Base-by-base conservation (phyloP, 108 stramenopile genomes). In the Nannochloropsis gaditana region DNA sequence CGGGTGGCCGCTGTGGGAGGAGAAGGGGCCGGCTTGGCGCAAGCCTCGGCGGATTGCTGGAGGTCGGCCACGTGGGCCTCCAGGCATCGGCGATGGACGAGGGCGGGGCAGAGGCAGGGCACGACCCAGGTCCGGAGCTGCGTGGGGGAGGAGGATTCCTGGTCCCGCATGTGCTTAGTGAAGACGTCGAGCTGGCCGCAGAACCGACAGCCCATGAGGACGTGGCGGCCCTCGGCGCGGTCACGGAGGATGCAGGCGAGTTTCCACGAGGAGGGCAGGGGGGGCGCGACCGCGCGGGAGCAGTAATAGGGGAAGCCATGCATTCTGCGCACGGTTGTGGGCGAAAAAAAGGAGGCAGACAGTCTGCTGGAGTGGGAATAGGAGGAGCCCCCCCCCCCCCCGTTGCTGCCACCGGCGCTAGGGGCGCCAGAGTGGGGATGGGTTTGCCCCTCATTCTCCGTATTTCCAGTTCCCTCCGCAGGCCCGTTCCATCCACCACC, bases 191-290 rank as follows among this genome's bases (percentile, higher is more conserved):
- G 41, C 45, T 47, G n/a, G 11, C 45, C 45, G 45, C 84, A 84
- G 84, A 84, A 45, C 11, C 45, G 45, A 44, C 84, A 84, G 44
- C 47, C 44, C 44, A 44, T 21, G 4, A 44, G 79, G 84, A n/a
- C 21, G 44, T 83, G 41, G 45, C 45, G 21, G 44, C 42, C n/a
- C 5, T 83, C 43, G 42, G 83, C 43, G 83, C 83, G 45, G 41
- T 83, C 83, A 0, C 83, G 42, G 31, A 83, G 83, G 2, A 83
- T 45, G 45, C 83, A 83, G 9, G 83, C 83, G 21, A 83, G 83
- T 43, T 41, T n/a, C 83, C 83, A 83, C 21, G 83, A 43, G 45
- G 83, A 43, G 21, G 83, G 59, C 4, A 73, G 59, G 59, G 59
- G 15, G 59, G 59, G 59, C 15, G 59, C 19, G n/a, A 73, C 59